These are phyloP conservation scores for Tubosaeta sp. DNA, from an alignment of 768 basidiomycete genomes.

Conservation along the genomic window DNA sequence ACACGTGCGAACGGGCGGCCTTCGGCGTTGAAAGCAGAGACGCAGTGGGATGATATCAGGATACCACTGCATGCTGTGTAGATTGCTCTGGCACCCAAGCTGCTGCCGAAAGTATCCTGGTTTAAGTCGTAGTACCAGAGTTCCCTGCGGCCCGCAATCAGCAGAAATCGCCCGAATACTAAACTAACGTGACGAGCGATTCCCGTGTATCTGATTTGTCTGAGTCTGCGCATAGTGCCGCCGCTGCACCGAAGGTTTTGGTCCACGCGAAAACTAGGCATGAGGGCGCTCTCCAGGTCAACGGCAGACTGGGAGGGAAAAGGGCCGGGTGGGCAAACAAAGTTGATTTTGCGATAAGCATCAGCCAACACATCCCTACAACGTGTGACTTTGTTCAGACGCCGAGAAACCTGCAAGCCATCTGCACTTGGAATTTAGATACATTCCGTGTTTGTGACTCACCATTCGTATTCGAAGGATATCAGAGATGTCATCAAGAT, in stretches of 20 bases:
- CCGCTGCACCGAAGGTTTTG: not conserved
- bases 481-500: slow-evolving; percentile 17
- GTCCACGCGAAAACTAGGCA: slow-evolving; percentile 5
- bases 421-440: not conserved
- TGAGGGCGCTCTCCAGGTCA: slow-evolving; percentile 12
- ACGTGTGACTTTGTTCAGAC: not conserved
- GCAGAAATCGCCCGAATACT: slow-evolving; percentile 14
- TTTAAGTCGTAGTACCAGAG: slow-evolving; percentile 16
- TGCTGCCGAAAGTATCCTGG: not conserved
- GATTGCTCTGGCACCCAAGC: slow-evolving; percentile 4
- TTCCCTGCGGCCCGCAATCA: slow-evolving; percentile 11
- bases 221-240: not conserved
- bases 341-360: slow-evolving; percentile 9
- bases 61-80: not conserved
- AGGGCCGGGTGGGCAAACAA: slow-evolving; percentile 19
- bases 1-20: slow-evolving; percentile 17
- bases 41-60: slow-evolving; percentile 3
- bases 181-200: not conserved
- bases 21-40: slow-evolving; percentile 10
- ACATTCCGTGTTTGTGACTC: not conserved
- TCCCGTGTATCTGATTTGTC: slow-evolving; percentile 8
- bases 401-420: not conserved
- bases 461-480: slow-evolving; percentile 17
- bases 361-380: slow-evolving; percentile 14
- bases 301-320: slow-evolving; percentile 7